Evolutionary conservation across 1,284 basidiomycete genomes (phyloP), one percentile per base, ranked within the genome.

Genomic region (Phylloporus sp.): DNA sequence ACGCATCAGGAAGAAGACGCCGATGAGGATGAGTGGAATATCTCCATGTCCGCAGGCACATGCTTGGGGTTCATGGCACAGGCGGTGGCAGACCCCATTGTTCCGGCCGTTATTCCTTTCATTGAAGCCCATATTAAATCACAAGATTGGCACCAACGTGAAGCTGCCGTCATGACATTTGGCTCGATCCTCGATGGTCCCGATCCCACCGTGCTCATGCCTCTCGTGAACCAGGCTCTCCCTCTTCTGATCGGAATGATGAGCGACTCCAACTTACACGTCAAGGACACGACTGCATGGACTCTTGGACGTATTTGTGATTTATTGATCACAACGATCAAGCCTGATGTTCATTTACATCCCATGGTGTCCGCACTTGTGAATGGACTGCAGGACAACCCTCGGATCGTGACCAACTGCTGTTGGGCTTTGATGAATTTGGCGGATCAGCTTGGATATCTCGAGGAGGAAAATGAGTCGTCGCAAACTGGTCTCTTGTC

Each of bases 11-110:
- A 97, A 72, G 98, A 98, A 76, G 96, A 98, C 69, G 95, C 95
- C 1, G 96, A 98, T 63, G 97, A 98, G 69, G 98, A 98, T 72
- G 98, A 99, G 77, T 99, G 97, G 98, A 98, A 97, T 72, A 90
- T 97, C 51, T 91, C 95, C 32, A 98, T 98, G 95, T 95, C 98
- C 24, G 96, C 95, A n/a, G 95, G 92, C 29, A 96, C 95, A 2
- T 98, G 96, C 77, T 84, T 99, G 55, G 85, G 89, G 44, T 89
- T 96, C 47, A 87, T 99, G 61, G 95, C 98, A 1, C 91, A 91
- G 69, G 94, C 96, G 44, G 95, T 98, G 20, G 88, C 92, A 62
- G 97, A 99, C 76, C 84, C 87, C 28, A 94, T 99, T 69, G 97
- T 99, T 13, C 88, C 92, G 10, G 89, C 91, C 10, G 94, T 98